These are phyloP conservation scores for Umbelopsis sp. DNA, from an alignment of 192 early-diverging fungal species.

Conservation along the genomic window DNA sequence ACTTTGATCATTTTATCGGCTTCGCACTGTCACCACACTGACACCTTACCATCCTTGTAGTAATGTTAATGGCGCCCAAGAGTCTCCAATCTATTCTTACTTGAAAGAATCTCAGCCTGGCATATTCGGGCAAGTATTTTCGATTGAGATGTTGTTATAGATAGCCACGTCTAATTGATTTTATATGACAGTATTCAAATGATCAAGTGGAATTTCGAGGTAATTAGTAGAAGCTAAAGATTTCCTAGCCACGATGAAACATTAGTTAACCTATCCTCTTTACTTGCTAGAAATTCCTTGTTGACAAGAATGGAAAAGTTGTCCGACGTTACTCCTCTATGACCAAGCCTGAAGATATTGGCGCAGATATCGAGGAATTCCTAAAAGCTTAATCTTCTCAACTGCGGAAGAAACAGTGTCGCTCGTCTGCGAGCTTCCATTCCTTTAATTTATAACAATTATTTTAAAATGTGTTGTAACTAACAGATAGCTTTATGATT, in stretches of 20 bases:
- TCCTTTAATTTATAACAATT: too few relatives aligned
- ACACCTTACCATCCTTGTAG: conserved; percentile 22
- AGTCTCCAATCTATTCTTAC: conserved; percentile 64
- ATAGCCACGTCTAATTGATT: background rate
- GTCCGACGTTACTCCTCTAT: conserved; percentile 67
- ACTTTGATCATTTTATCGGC: background rate
- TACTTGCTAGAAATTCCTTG: conserved; percentile 65
- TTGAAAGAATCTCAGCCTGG: conserved; percentile 58
- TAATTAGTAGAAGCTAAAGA: conserved; percentile 1
- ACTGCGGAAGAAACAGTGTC: too few relatives aligned
- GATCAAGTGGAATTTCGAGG: conserved; percentile 86
- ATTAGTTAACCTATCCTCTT: background rate
- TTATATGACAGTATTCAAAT: conserved; percentile 41
- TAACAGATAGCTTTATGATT: too few relatives aligned
- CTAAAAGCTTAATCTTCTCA: conserved; percentile 30
- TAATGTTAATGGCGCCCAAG: conserved; percentile 78
- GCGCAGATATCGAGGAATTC: conserved; percentile 59
- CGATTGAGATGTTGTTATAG: background rate
- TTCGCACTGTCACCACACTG: background rate
- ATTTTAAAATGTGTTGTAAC: too few relatives aligned
- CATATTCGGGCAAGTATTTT: conserved; percentile 10
- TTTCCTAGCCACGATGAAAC: background rate
- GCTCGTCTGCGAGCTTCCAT: too few relatives aligned
- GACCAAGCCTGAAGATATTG: conserved; percentile 62
- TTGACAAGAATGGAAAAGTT: conserved; percentile 68